Evolutionary conservation across 495 filamentous ascomycete genomes (phyloP).

Genomic region (Penicillium pancosmium): DNA sequence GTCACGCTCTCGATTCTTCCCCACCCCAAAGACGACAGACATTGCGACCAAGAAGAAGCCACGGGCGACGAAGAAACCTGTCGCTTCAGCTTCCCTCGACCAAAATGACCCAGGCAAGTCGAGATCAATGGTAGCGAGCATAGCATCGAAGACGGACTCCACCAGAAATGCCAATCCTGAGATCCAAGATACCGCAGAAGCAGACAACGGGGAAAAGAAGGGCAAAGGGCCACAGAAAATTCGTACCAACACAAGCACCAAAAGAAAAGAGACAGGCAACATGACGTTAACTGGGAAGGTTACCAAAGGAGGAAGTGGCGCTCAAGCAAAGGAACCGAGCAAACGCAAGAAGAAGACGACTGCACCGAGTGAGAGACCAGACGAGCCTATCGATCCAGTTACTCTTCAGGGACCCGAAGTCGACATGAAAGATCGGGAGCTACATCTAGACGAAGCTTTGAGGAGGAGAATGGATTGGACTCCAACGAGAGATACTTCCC

Average conservation of each 20-base stretch:
- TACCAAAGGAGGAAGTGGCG: constrained; percentile 30
- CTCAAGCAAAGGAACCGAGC: constrained; percentile 15
- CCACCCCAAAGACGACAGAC: constrained; percentile 10
- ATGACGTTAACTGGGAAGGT: constrained; percentile 42
- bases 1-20: constrained; percentile 36
- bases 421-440: constrained; percentile 23
- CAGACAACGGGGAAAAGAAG: constrained; percentile 25
- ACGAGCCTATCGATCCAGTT: background rate
- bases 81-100: background rate
- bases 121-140: constrained; percentile 21
- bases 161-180: constrained; percentile 1
- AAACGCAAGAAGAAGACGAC: constrained; percentile 20
- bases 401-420: constrained; percentile 12
- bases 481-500: constrained; percentile 33
- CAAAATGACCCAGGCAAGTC: constrained; percentile 15
- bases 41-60: constrained; percentile 16
- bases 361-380: background rate
- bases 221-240: constrained; percentile 20
- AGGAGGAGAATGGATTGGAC: constrained; percentile 49
- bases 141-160: constrained; percentile 19
- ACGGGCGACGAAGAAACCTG: constrained; percentile 11
- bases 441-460: constrained; percentile 40
- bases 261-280: constrained; percentile 28
- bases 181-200: constrained; percentile 15
- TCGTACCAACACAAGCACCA: constrained; percentile 21